Base-by-base conservation (phyloP, 306 rosid species). In the Prunus padus region DNA sequence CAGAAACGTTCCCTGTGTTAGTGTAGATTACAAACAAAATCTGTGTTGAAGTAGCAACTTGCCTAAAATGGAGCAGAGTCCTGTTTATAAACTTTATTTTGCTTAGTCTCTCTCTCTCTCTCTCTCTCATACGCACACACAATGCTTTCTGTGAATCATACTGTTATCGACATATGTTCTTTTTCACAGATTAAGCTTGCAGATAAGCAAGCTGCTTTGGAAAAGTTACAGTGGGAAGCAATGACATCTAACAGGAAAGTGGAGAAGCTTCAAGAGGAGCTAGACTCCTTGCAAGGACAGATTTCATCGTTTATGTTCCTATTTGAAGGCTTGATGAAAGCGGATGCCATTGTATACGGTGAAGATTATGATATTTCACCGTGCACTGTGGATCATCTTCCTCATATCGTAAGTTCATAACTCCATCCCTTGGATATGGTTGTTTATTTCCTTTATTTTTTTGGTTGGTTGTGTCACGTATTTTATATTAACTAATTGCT, bases 141-240 rank as follows among this genome's bases (percentile, higher is more conserved):
- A 13, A 44, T 26, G 26, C 26, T 40, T 18, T 60, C n/a, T 47
- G n/a, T 4, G 6, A 68, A 69, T 59, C 16, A 56, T 42, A 47
- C 18, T 42, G 37, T 77, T 79, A 42, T 50, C 62, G 63, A 80
- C 28, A 13, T 18, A 15, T 51, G 37, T 69, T 20, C 4, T 80
- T 37, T 75, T 74, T 45, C 45, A 45, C 84, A 95, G 98, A 89
- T 92, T 79, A 92, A 85, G 84, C 97, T 95, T 73, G 98, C 98
- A 63, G 98, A 95, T 73, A 95, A 90, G 89, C 97, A 95, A 87
- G 98, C 98, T 78, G 90, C 91, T 15, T 83, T 95, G 74, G 98
- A 95, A 76, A 95, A 84, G 85, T 81, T 84, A 77, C 91, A 86
- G 54, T 92, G 98, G 98, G 96, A 92, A 87, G 96, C 91, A 25